Evolutionary conservation across 2,329 filamentous ascomycete species (phyloP).

Genomic region (Colletotrichum brevisporum): DNA sequence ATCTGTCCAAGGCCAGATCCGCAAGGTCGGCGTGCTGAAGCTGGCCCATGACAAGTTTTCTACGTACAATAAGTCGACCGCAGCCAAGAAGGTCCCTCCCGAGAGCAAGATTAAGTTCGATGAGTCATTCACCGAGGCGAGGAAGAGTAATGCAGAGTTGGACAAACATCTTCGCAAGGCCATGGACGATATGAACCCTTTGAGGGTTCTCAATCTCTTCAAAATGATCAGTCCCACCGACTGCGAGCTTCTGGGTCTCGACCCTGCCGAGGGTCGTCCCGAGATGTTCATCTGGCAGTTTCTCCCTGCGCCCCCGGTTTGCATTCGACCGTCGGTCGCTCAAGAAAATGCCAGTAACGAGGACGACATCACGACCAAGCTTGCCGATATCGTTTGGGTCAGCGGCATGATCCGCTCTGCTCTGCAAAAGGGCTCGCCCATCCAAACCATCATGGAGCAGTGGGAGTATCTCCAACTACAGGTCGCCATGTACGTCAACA

Average conservation of each 20-base stretch:
- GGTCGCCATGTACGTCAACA: conserved; percentile 98
- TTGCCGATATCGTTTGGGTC: conserved; percentile 96
- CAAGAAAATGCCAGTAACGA: conserved; percentile 96
- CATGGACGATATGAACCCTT: conserved; percentile 92
- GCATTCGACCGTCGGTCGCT: conserved; percentile 92
- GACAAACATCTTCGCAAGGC: conserved; percentile 94
- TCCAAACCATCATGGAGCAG: conserved; percentile 95
- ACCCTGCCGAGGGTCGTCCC: conserved; percentile 87
- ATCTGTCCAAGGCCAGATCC: conserved; percentile 89
- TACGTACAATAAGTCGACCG: conserved; percentile 88
- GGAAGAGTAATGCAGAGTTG: conserved; percentile 82
- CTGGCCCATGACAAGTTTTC: conserved; percentile 94
- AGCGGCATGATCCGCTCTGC: conserved; percentile 89
- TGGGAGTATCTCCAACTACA: conserved; percentile 98
- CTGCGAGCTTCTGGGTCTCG: conserved; percentile 91
- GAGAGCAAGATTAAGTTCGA: conserved; percentile 88
- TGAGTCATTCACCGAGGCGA: conserved; percentile 85
- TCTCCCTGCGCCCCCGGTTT: conserved; percentile 92
- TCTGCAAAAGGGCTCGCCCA: conserved; percentile 84
- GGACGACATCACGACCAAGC: conserved; percentile 95
- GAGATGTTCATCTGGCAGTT: conserved; percentile 99
- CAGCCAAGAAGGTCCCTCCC: conserved; percentile 86
- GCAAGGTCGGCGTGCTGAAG: conserved; percentile 93
- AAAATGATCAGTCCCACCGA: conserved; percentile 87
- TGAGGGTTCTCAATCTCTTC: conserved; percentile 91